Conservation (phyloP, 2,329 filamentous ascomycete species). For the Exophiala spinifera region DNA sequence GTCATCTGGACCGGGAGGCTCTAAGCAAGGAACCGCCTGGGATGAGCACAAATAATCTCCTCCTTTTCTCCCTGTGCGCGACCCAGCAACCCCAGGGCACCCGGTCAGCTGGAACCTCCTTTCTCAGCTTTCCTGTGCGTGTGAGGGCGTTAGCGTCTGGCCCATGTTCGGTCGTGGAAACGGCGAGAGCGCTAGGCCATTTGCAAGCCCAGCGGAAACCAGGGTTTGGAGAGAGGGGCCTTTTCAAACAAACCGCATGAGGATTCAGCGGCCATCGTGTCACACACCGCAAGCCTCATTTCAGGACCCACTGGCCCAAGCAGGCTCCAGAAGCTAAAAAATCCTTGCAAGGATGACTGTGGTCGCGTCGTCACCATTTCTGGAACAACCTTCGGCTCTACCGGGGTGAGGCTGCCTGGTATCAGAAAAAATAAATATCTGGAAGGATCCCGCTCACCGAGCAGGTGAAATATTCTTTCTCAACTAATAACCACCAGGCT, state of each 20-base stretch:
- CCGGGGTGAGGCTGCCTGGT: constrained; percentile 13
- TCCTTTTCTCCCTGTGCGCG: constrained; percentile 3
- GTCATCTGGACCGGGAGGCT: neutral
- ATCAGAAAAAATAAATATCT: constrained; percentile 25
- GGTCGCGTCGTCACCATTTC: constrained; percentile 25
- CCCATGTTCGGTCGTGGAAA: neutral
- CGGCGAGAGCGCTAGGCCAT: constrained; percentile 3
- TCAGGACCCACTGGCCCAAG: constrained; percentile 16
- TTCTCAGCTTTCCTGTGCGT: constrained; percentile 14
- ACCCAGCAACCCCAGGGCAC: constrained; percentile 19
- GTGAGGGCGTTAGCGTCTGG: constrained; percentile 14
- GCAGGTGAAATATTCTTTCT: neutral
- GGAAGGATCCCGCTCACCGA: constrained; percentile 5
- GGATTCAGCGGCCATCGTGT: constrained; percentile 3
- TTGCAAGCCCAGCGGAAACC: constrained; percentile 17
- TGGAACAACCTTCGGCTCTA: constrained; percentile 25
- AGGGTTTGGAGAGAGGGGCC: constrained; percentile 8
- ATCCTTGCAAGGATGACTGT: constrained; percentile 21
- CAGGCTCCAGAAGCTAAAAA: constrained; percentile 8
- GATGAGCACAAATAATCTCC: constrained; percentile 10
- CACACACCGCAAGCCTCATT: constrained; percentile 17
- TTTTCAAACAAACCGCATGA: no score
- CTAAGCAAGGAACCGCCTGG: constrained; percentile 1
- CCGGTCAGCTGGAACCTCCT: constrained; percentile 24
- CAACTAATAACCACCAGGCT: neutral